These are phyloP conservation scores for Suillus clintonianus DNA, from an alignment of 768 basidiomycete genomes.

Conservation along the genomic window DNA sequence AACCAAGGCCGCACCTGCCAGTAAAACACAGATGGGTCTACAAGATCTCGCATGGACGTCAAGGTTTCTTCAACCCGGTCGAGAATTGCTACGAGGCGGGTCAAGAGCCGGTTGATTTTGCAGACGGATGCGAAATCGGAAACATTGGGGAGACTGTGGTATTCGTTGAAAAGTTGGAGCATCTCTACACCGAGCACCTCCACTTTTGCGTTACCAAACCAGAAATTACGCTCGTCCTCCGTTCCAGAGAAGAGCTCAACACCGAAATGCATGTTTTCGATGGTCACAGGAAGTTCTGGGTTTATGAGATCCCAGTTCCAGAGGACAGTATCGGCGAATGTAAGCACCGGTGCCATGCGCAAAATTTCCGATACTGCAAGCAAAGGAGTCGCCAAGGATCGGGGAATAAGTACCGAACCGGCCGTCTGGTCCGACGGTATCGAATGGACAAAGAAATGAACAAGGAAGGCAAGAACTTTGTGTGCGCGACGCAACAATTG, in stretches of 20 bases:
- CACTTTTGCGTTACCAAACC: conserved; percentile 77
- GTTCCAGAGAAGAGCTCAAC: conserved; percentile 79
- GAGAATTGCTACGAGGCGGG: conserved; percentile 65
- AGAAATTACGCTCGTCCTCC: conserved; percentile 84
- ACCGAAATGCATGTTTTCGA: conserved; percentile 73
- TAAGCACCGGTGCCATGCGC: conserved; percentile 90
- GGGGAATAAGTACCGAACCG: conserved; percentile 62
- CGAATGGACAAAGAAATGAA: conserved; percentile 90
- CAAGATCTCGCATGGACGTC: conserved; percentile 62
- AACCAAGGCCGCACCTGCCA: conserved; percentile 92
- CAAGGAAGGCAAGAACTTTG: conserved; percentile 84
- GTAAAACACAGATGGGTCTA: conserved; percentile 89
- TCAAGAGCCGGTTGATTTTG: conserved; percentile 73
- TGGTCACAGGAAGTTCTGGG: conserved; percentile 56
- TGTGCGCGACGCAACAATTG: conserved; percentile 82
- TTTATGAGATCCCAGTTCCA: conserved; percentile 83
- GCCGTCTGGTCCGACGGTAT: conserved; percentile 45
- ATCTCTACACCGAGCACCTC: conserved; percentile 89
- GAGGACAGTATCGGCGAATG: conserved; percentile 93
- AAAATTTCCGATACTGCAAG: conserved; percentile 73
- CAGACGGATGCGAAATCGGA: conserved; percentile 62
- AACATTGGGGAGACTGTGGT: conserved; percentile 71
- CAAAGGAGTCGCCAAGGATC: conserved; percentile 76
- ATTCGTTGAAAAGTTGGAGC: conserved; percentile 85
- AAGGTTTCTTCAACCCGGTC: conserved; percentile 74